A percentile compares a stretch with the other conserved stretches of the same genome.
phyloP scores from a whole-genome alignment of 2,329 filamentous ascomycete species.

The Pochonia chlamydosporia region DNA sequence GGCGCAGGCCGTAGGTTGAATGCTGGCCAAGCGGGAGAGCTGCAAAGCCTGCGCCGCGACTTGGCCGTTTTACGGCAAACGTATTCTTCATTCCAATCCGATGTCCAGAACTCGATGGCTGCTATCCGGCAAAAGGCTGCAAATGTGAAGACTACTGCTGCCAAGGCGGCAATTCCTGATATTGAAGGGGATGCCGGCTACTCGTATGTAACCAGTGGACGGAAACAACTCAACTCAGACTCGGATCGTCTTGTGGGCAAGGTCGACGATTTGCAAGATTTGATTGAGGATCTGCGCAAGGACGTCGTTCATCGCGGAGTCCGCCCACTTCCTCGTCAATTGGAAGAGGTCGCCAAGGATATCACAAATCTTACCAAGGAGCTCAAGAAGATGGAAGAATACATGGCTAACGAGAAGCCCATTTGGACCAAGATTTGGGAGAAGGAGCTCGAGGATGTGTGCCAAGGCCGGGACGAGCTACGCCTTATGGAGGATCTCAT shows the following conservation, averaged over 20 bases:
- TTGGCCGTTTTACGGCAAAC: constrained; percentile 89
- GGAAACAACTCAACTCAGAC: constrained; percentile 80
- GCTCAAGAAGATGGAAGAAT: constrained; percentile 90
- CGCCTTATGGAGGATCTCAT: constrained; percentile 95
- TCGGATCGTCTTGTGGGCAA: constrained; percentile 85
- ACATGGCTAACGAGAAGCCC: constrained; percentile 85
- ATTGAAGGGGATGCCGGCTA: constrained; percentile 76
- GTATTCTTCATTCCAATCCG: constrained; percentile 83
- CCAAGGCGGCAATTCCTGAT: constrained; percentile 64
- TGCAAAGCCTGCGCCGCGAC: constrained; percentile 79
- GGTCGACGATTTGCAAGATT: constrained; percentile 95
- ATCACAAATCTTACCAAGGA: constrained; percentile 76
- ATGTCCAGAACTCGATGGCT: constrained; percentile 83
- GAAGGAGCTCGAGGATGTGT: constrained; percentile 91
- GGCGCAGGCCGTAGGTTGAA: constrained; percentile 39
- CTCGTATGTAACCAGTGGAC: constrained; percentile 76
- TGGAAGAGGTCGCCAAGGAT: constrained; percentile 85
- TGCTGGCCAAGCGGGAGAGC: constrained; percentile 64
- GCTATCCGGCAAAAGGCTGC: constrained; percentile 75
- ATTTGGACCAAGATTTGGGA: constrained; percentile 99
- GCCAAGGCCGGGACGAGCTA: constrained; percentile 89
- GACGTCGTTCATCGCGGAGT: constrained; percentile 93
- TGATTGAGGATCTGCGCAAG: constrained; percentile 94
- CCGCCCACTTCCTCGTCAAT: constrained; percentile 80
- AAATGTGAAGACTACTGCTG: constrained; percentile 70